These are phyloP conservation scores for Malus sylvestris DNA, from an alignment of 306 rosid species.

Conservation along the genomic window DNA sequence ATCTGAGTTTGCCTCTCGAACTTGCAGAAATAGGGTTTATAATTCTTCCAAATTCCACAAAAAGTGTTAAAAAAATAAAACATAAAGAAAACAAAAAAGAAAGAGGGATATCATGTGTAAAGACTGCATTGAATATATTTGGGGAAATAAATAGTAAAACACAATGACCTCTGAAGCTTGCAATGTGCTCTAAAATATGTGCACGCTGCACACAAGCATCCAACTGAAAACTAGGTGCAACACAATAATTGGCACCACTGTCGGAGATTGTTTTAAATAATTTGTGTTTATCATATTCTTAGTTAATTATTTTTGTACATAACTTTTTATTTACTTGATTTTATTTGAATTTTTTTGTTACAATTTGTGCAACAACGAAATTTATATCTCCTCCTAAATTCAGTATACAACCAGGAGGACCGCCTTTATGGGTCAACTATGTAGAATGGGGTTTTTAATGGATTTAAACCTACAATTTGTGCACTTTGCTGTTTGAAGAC, in stretches of 20 bases:
- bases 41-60: background rate
- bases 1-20: conserved; percentile 76
- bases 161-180: background rate
- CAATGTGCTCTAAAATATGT: background rate
- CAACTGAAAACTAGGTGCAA: background rate
- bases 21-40: conserved; percentile 32
- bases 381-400: too few species aligned
- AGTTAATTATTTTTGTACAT: too few species aligned
- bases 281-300: too few species aligned
- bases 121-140: background rate
- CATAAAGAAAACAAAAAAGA: background rate
- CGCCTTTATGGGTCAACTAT: too few species aligned
- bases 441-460: too few species aligned
- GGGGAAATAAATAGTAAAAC: background rate
- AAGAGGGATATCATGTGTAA: background rate
- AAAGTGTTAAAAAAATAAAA: background rate
- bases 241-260: background rate
- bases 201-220: background rate
- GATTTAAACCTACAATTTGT: too few species aligned
- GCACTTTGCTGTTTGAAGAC: too few species aligned
- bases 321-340: too few species aligned
- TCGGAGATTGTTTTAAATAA: too few species aligned
- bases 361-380: too few species aligned
- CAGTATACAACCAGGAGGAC: too few species aligned
- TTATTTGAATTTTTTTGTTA: too few species aligned